phyloP scores from a whole-genome alignment of 2,329 filamentous ascomycete genomes.

The Paraconiothyrium sp. region DNA sequence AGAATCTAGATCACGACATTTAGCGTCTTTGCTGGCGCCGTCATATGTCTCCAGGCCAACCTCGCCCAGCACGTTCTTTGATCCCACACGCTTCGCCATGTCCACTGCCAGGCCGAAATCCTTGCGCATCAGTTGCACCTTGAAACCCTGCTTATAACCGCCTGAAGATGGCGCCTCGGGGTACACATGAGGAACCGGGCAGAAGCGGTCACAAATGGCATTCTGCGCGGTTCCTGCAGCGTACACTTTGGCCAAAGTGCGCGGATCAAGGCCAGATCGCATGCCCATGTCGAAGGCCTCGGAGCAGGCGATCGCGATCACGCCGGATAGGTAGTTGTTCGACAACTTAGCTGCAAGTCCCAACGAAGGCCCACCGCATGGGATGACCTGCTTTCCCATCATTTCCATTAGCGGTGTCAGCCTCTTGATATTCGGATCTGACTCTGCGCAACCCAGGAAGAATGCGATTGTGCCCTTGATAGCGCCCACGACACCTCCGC shows the following conservation, averaged over 20 bases:
- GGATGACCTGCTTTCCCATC: conserved; percentile 65
- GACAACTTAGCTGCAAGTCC: conserved; percentile 68
- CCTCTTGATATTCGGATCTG: conserved; percentile 55
- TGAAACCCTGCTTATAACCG: conserved; percentile 65
- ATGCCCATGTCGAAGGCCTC: conserved; percentile 71
- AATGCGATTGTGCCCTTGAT: conserved; percentile 63
- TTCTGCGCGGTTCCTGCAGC: conserved; percentile 63
- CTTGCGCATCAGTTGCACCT: conserved; percentile 68
- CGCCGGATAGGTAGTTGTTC: conserved; percentile 69
- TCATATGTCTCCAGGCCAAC: conserved; percentile 62
- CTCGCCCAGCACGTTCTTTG: conserved; percentile 60
- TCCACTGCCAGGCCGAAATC: conserved; percentile 66
- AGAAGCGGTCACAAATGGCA: conserved; percentile 61
- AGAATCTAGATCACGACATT: conserved; percentile 65
- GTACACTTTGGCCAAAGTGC: conserved; percentile 62
- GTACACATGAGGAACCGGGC: conserved; percentile 61
- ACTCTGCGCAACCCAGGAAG: conserved; percentile 63
- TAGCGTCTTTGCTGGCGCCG: conserved; percentile 60
- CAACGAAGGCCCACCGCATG: conserved; percentile 65
- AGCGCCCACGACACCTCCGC: conserved; percentile 63
- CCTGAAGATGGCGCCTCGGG: conserved; percentile 59
- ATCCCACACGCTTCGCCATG: conserved; percentile 63
- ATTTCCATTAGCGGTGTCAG: conserved; percentile 57
- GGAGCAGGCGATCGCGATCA: conserved; percentile 66
- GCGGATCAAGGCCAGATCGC: conserved; percentile 64